phyloP scores from a whole-genome alignment of 345 rosid species.

The Bruguiera gymnorhiza region DNA sequence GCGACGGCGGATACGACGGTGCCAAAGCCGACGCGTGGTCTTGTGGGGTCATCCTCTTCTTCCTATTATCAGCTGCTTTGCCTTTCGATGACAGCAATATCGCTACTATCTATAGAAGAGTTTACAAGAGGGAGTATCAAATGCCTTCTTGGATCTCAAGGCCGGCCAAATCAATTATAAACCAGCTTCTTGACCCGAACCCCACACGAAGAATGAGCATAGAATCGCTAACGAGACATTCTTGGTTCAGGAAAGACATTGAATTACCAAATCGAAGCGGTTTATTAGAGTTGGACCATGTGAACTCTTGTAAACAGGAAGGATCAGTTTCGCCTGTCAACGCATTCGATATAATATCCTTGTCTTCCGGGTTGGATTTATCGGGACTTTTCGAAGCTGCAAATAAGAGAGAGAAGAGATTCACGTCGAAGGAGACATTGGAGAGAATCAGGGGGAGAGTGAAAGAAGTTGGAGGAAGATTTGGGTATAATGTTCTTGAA shows the following conservation, averaged over 20 bases:
- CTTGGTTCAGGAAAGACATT: slow-evolving; percentile 55
- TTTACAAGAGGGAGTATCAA: slow-evolving; percentile 48
- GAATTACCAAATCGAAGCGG: slow-evolving; percentile 47
- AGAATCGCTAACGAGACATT: slow-evolving; percentile 36
- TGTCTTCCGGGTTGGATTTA: slow-evolving; percentile 65
- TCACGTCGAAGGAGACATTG: slow-evolving; percentile 42
- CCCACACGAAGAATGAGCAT: slow-evolving; percentile 66
- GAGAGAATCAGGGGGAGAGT: slow-evolving; percentile 57
- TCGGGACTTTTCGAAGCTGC: slow-evolving; percentile 57
- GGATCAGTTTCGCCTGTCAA: slow-evolving; percentile 24
- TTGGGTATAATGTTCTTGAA: slow-evolving; percentile 62
- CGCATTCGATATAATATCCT: slow-evolving; percentile 75
- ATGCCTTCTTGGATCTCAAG: slow-evolving; percentile 53
- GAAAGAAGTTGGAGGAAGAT: slow-evolving; percentile 52
- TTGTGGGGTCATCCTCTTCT: slow-evolving; percentile 74
- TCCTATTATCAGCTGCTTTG: slow-evolving; percentile 48
- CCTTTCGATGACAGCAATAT: slow-evolving; percentile 68
- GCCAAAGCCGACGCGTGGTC: slow-evolving; percentile 78
- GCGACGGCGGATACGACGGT: slow-evolving; percentile 57
- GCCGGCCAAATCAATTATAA: slow-evolving; percentile 48
- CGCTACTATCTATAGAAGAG: slow-evolving; percentile 51
- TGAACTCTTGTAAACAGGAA: slow-evolving; percentile 14
- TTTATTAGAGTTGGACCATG: slow-evolving; percentile 27
- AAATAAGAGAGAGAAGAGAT: slow-evolving; percentile 53
- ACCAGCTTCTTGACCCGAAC: slow-evolving; percentile 70